phyloP scores from a whole-genome alignment of 2,329 filamentous ascomycete genomes.

The Exophiala spinifera region DNA sequence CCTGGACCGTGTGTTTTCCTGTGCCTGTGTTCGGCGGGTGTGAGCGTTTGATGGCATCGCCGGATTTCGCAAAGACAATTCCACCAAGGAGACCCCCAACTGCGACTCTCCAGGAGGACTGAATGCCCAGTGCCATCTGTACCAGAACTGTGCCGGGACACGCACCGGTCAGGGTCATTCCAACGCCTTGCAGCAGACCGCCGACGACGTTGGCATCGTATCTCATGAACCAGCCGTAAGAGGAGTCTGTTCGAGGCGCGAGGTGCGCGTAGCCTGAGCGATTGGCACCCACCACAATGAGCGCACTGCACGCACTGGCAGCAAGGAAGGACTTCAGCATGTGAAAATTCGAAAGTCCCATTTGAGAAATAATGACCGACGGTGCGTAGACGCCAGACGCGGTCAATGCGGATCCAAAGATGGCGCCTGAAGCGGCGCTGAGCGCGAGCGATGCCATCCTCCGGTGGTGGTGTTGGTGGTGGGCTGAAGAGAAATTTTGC shows the following conservation, averaged over 20 bases:
- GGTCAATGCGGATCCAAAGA: constrained; percentile 61
- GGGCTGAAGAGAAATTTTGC: background rate
- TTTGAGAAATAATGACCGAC: constrained; percentile 58
- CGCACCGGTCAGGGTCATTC: constrained; percentile 64
- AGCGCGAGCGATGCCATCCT: constrained; percentile 21
- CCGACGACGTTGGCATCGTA: constrained; percentile 66
- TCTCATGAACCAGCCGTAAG: constrained; percentile 51
- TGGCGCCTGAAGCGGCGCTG: constrained; percentile 49
- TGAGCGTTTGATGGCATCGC: constrained; percentile 12
- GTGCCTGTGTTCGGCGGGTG: background rate
- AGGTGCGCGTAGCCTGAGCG: constrained; percentile 44
- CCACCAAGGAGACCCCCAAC: constrained; percentile 57
- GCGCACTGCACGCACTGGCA: constrained; percentile 62
- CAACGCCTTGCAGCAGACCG: constrained; percentile 60
- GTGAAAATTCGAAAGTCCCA: constrained; percentile 60
- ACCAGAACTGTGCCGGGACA: constrained; percentile 65
- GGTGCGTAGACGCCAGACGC: constrained; percentile 61
- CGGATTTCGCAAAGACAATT: constrained; percentile 33
- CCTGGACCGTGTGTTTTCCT: constrained; percentile 20
- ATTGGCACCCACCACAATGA: constrained; percentile 46
- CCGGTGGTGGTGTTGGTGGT: background rate
- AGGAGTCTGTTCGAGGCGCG: constrained; percentile 50
- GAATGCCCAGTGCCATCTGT: constrained; percentile 56
- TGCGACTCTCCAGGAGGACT: constrained; percentile 52
- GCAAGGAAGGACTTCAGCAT: constrained; percentile 65